Base-by-base conservation (phyloP, 495 filamentous ascomycete genomes). In the Annulohypoxylon bovei region DNA sequence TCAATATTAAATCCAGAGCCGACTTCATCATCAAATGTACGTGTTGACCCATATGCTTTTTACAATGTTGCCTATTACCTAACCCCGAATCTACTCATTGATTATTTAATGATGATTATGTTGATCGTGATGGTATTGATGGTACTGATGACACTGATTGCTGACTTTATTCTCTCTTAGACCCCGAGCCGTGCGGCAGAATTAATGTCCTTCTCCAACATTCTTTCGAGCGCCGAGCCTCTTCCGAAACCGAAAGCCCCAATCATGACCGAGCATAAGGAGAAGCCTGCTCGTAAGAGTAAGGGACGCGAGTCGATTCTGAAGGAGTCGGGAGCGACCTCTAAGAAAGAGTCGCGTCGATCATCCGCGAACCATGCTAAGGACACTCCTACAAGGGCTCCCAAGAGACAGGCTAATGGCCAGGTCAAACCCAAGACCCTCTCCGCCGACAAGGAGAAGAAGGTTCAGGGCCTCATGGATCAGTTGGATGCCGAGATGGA, bases 141-240 rank as follows among this genome's bases (percentile, higher is more conserved):
- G 14, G 14, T 6, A 6, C 6, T 50, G 9, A 14, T 47, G 44
- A 50, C 65, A 50, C 32, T 46, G 8, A 32, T 55, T 65, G 64
- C 71, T 72, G 20, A 73, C 68, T 35, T 56, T 23, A 40, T 49
- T 58, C 39, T 40, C 59, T 67, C 16, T 60, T 66, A 92, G 85
- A 91, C 86, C 54, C 83, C 88, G 32, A 83, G 88, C 58, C 87
- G 91, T 68, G 87, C 90, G 55, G 88, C 89, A 18, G 90, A 94
- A 79, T 91, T 93, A 12, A 97, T 97, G 93, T 93, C 92, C 2
- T 93, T 97, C 70, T 93, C 92, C 32, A 95, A 91, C 75, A 96
- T 97, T 60, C 87, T 97, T 35, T 94, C 93, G 1, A 90, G 85
- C 64, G 86, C 91, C 74, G 92, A 93, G 46, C 85, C 88, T 27